Conservation (phyloP, 352 stramenopile genomes). For the Phytophthora quininea region DNA sequence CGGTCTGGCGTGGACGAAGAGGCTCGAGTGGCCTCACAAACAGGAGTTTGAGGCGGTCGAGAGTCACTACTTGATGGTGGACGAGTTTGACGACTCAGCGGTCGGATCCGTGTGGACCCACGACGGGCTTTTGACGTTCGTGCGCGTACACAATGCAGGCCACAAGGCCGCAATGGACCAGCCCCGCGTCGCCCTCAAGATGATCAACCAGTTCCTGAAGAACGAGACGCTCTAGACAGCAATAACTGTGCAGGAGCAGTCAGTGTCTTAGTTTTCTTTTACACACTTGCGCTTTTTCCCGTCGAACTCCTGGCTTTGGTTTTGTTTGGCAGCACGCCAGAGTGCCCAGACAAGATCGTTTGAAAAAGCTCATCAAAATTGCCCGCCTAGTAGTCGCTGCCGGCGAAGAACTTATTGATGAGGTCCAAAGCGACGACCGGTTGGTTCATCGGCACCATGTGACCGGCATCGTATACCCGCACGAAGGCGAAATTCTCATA, state of each 20-base stretch:
- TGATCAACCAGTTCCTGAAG: slow-evolving; percentile 68
- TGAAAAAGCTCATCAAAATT: no score
- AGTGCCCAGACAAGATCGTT: no score
- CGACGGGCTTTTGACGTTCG: slow-evolving; percentile 40
- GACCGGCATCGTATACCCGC: slow-evolving; percentile 51
- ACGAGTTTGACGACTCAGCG: background rate
- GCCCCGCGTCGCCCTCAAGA: slow-evolving; percentile 45
- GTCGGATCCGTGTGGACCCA: slow-evolving; percentile 24
- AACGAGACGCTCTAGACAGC: slow-evolving; percentile 27
- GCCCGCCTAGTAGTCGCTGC: no score
- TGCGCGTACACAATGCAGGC: slow-evolving; percentile 57
- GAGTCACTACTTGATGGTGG: slow-evolving; percentile 24
- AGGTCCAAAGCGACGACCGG: slow-evolving; percentile 47
- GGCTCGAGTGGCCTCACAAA: slow-evolving; percentile 90
- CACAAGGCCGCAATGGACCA: slow-evolving; percentile 64
- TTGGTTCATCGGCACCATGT: slow-evolving; percentile 65
- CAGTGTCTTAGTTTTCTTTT: no score
- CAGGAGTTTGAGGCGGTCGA: slow-evolving; percentile 74
- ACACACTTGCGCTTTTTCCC: no score
- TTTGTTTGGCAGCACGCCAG: no score
- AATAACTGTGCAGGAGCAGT: no score
- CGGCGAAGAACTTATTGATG: slow-evolving; percentile 62
- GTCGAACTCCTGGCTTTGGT: no score
- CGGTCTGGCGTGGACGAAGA: slow-evolving; percentile 92
- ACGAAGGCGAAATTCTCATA: slow-evolving; percentile 57